These are phyloP conservation scores for Scheffersomyces stipitis DNA, from an alignment of 805 yeast genomes.

Conservation along the genomic window DNA sequence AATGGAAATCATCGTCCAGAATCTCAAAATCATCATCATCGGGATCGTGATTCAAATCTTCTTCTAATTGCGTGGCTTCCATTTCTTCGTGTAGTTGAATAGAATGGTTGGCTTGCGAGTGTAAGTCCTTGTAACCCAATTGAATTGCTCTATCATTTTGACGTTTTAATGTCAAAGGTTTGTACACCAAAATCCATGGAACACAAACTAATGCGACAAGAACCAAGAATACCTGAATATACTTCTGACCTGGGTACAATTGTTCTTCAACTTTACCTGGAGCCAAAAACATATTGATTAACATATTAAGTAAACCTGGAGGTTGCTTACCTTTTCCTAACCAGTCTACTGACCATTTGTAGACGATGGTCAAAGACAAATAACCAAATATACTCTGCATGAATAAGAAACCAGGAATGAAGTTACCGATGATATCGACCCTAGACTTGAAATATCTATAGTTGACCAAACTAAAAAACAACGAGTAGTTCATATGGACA, in stretches of 20 bases:
- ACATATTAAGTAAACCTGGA: constrained; percentile 91
- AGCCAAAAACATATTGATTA: constrained; percentile 90
- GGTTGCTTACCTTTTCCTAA: constrained; percentile 70
- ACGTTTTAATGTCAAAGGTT: constrained; percentile 72
- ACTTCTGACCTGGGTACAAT: constrained; percentile 76
- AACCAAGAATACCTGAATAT: constrained; percentile 70
- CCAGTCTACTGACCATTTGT: constrained; percentile 97
- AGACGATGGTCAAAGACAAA: constrained; percentile 77
- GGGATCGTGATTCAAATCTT: constrained; percentile 18
- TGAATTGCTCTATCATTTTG: constrained; percentile 49
- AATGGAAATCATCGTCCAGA: constrained; percentile 16
- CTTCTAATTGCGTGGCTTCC: constrained; percentile 11
- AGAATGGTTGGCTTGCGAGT: constrained; percentile 27
- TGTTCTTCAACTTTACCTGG: constrained; percentile 87
- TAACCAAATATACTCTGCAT: constrained; percentile 98
- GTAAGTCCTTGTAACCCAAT: constrained; percentile 39
- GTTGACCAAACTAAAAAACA: constrained; percentile 80
- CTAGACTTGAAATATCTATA: constrained; percentile 63
- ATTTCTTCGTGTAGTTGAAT: constrained; percentile 44
- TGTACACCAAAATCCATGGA: constrained; percentile 84
- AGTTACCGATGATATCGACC: constrained; percentile 88
- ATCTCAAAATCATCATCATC: constrained; percentile 16
- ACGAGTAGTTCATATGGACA: constrained; percentile 90
- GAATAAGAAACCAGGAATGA: constrained; percentile 88
- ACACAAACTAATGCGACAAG: constrained; percentile 83